Evolutionary conservation across 2,329 filamentous ascomycete species (phyloP).

Genomic region (Acephala macrosclerotiorum): DNA sequence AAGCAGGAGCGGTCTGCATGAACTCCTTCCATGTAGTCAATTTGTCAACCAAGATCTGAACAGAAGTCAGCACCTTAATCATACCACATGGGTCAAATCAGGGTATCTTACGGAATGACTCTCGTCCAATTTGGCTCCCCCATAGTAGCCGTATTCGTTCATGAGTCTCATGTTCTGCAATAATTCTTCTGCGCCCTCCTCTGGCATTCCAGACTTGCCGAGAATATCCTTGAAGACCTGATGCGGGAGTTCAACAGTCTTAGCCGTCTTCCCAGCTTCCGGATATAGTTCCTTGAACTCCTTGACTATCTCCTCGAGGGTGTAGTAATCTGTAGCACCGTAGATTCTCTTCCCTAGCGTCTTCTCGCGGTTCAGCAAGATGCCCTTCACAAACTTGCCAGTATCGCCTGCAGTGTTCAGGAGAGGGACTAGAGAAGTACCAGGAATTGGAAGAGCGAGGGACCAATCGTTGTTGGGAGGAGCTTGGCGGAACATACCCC

Average conservation of each 20-base stretch:
- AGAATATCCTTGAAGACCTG: constrained; percentile 51
- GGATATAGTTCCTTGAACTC: constrained; percentile 50
- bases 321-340: constrained; percentile 52
- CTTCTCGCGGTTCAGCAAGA: constrained; percentile 44
- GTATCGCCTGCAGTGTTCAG: constrained; percentile 45
- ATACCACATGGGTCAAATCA: not conserved
- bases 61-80: constrained; percentile 21
- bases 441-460: constrained; percentile 39
- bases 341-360: constrained; percentile 52
- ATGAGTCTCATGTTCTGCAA: constrained; percentile 61
- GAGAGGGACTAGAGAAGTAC: constrained; percentile 44
- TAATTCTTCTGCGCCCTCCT: constrained; percentile 55
- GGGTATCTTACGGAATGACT: constrained; percentile 44
- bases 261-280: constrained; percentile 49
- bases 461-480: constrained; percentile 42
- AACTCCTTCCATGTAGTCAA: constrained; percentile 53
- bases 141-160: constrained; percentile 60
- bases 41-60: constrained; percentile 46
- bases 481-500: constrained; percentile 35
- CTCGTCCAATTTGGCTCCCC: constrained; percentile 51
- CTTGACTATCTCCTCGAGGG: constrained; percentile 49
- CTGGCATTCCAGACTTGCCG: constrained; percentile 47
- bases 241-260: constrained; percentile 46
- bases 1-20: constrained; percentile 44
- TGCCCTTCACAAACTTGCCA: constrained; percentile 45